These are phyloP conservation scores for Avena atlantica DNA, from an alignment of 176 grass and related monocot species.

Conservation along the genomic window DNA sequence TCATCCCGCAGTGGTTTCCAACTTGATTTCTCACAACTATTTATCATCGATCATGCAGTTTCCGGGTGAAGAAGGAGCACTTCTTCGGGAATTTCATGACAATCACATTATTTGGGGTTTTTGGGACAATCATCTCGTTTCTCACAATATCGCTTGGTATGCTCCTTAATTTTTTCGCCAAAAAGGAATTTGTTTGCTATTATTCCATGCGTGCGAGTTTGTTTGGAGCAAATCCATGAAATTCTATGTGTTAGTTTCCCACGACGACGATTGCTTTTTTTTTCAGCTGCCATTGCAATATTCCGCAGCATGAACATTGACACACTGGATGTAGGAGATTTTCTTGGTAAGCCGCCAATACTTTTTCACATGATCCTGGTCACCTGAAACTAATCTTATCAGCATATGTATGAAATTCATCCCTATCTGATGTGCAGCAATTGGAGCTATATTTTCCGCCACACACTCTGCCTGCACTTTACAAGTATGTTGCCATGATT, in stretches of 20 bases:
- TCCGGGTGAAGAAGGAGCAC: conserved; percentile 98
- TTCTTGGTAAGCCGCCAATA: conserved; percentile 73
- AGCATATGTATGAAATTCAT: conserved; percentile 31
- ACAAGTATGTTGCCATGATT: conserved; percentile 57
- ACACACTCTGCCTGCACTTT: conserved; percentile 97
- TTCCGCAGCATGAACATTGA: conserved; percentile 91
- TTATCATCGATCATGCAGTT: conserved; percentile 53
- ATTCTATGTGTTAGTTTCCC: background rate
- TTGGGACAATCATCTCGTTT: conserved; percentile 95
- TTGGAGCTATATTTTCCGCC: conserved; percentile 98
- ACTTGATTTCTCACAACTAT: conserved; percentile 47
- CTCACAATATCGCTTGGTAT: conserved; percentile 86
- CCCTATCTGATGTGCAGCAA: conserved; percentile 62
- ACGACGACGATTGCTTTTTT: conserved; percentile 1
- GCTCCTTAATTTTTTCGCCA: conserved; percentile 31
- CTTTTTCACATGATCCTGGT: conserved; percentile 24
- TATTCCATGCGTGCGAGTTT: background rate
- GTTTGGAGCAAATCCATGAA: no score
- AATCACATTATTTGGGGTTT: conserved; percentile 84
- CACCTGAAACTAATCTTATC: conserved; percentile 1
- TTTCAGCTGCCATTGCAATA: conserved; percentile 76
- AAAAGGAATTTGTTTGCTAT: background rate
- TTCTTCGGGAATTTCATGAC: conserved; percentile 99
- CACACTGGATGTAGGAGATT: conserved; percentile 80
- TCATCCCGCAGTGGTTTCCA: conserved; percentile 11